Evolutionary conservation across 257 asterid species (phyloP).

Genomic region (Plantago ovata): DNA sequence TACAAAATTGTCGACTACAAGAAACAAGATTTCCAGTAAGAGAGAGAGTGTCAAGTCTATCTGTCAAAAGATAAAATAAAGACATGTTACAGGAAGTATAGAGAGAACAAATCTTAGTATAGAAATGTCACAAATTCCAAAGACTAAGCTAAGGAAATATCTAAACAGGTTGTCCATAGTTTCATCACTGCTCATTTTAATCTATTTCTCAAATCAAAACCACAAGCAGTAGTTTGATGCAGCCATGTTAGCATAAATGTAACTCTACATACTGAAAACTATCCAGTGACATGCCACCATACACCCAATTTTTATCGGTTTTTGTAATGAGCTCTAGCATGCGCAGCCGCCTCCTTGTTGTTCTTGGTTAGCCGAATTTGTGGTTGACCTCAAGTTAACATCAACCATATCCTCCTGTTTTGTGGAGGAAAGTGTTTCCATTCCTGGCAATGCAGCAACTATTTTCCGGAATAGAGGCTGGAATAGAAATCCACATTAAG

Average conservation of each 20-base stretch:
- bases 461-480: constrained; percentile 59
- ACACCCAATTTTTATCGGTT: too few relatives aligned
- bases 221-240: too few relatives aligned
- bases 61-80: constrained; percentile 41
- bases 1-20: constrained; percentile 63
- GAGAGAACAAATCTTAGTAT: constrained; percentile 15
- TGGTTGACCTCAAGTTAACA: too few relatives aligned
- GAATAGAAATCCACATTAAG: constrained; percentile 10
- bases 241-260: too few relatives aligned
- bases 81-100: constrained; percentile 20
- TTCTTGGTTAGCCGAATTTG: too few relatives aligned
- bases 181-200: too few relatives aligned
- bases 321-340: too few relatives aligned
- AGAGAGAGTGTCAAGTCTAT: constrained; percentile 82
- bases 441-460: constrained; percentile 58
- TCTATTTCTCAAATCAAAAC: too few relatives aligned
- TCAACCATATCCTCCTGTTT: too few relatives aligned
- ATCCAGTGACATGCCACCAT: too few relatives aligned
- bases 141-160: constrained; percentile 12
- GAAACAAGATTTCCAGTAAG: constrained; percentile 59
- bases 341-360: too few relatives aligned
- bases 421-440: constrained; percentile 46
- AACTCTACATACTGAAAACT: too few relatives aligned
- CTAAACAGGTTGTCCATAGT: neutral
- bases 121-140: constrained; percentile 12